These are phyloP conservation scores for Simplicillium sp. DNA, from an alignment of 2,329 filamentous ascomycete genomes.

Conservation along the genomic window DNA sequence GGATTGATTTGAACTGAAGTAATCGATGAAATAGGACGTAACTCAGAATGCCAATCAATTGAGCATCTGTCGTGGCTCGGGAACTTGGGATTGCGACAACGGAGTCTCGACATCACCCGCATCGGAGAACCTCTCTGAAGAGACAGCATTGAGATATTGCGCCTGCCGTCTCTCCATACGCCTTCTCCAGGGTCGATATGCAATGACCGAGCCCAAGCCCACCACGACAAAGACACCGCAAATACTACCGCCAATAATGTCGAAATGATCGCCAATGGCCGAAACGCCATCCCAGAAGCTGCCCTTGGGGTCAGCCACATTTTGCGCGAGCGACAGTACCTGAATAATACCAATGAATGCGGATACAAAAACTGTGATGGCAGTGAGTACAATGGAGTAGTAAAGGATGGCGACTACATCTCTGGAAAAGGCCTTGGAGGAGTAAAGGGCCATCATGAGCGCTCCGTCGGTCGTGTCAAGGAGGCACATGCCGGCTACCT, in stretches of 20 bases:
- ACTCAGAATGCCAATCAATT: too few species aligned
- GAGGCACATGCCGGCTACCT: conserved; percentile 79
- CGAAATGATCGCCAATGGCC: conserved; percentile 68
- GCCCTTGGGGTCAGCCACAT: conserved; percentile 63
- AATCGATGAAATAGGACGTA: too few species aligned
- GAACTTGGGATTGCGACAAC: neutral
- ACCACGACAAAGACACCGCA: conserved; percentile 77
- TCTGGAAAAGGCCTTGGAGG: conserved; percentile 64
- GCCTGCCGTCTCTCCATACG: conserved; percentile 20
- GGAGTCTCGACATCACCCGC: neutral
- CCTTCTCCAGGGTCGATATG: conserved; percentile 72
- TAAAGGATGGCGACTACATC: conserved; percentile 88
- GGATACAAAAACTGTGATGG: conserved; percentile 74
- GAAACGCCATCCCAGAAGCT: conserved; percentile 87
- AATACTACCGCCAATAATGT: conserved; percentile 78
- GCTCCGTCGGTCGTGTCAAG: conserved; percentile 89
- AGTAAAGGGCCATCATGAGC: conserved; percentile 91
- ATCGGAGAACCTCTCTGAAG: neutral
- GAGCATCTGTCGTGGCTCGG: neutral
- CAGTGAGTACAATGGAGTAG: conserved; percentile 82
- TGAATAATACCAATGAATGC: conserved; percentile 82
- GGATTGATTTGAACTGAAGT: too few species aligned
- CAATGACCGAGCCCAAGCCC: conserved; percentile 60
- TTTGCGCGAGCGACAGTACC: conserved; percentile 66
- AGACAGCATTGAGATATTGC: too few species aligned